Conservation (phyloP, 2,329 filamentous ascomycete species). For the Aspergillus sp. region DNA sequence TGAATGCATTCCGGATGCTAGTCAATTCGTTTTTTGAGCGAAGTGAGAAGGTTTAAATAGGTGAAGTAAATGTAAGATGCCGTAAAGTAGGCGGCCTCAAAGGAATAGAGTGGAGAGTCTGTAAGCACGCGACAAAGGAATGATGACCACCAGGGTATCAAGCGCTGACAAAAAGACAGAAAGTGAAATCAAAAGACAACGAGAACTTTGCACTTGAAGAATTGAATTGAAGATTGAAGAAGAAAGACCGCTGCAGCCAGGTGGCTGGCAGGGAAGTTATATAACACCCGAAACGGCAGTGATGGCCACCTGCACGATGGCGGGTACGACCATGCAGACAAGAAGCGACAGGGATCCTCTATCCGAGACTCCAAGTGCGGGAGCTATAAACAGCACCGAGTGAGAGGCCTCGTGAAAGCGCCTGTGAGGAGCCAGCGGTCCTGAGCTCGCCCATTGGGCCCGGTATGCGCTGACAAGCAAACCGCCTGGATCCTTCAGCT, state of each 20-base stretch:
- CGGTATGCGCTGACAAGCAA: slow-evolving; percentile 19
- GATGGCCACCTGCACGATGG: slow-evolving; percentile 11
- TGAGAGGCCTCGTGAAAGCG: slow-evolving; percentile 13
- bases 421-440: slow-evolving; percentile 7
- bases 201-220: slow-evolving; percentile 6
- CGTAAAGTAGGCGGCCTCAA: not conserved
- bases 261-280: slow-evolving; percentile 12
- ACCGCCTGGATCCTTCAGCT: slow-evolving; percentile 4
- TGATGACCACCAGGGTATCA: slow-evolving; percentile 14
- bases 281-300: slow-evolving; percentile 9
- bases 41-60: not conserved
- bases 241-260: not conserved
- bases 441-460: slow-evolving; percentile 16
- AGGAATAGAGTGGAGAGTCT: not conserved
- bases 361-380: slow-evolving; percentile 15
- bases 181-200: not conserved
- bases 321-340: slow-evolving; percentile 18
- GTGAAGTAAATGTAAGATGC: not conserved
- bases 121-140: slow-evolving; percentile 4
- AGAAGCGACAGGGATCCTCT: slow-evolving; percentile 12
- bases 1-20: slow-evolving; percentile 26
- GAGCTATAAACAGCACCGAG: slow-evolving; percentile 19
- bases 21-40: slow-evolving; percentile 1
- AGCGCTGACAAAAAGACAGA: slow-evolving; percentile 3
- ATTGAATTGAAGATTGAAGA: slow-evolving; percentile 8